Percentiles rank a stretch among this genome's conserved stretches.
These are phyloP conservation scores for Melampsora americana DNA, from an alignment of 1,284 basidiomycete genomes.

Conservation along the genomic window DNA sequence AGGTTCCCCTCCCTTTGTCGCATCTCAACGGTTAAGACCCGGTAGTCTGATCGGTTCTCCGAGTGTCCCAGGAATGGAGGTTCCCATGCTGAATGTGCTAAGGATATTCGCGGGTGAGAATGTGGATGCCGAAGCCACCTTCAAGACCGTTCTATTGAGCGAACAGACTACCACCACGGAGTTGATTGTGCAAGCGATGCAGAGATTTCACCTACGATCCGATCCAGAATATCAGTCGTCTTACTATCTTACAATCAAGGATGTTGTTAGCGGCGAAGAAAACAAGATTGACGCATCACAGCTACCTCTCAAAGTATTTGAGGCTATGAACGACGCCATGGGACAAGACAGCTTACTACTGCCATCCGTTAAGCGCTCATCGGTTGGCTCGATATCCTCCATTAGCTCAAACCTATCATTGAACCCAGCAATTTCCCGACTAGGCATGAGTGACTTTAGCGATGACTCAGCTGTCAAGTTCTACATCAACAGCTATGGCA, in stretches of 20 bases:
- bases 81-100: slow-evolving; percentile 85
- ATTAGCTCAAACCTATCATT: slow-evolving; percentile 77
- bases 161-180: slow-evolving; percentile 76
- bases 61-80: slow-evolving; percentile 54
- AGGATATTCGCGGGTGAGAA: slow-evolving; percentile 88
- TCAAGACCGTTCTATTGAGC: slow-evolving; percentile 94
- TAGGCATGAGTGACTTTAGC: slow-evolving; percentile 93
- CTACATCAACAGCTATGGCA: slow-evolving; percentile 67
- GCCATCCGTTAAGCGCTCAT: slow-evolving; percentile 84
- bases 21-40: slow-evolving; percentile 59
- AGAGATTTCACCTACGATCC: slow-evolving; percentile 75
- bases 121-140: slow-evolving; percentile 85
- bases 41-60: slow-evolving; percentile 58
- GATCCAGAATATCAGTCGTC: slow-evolving; percentile 54
- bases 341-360: slow-evolving; percentile 54
- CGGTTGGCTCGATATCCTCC: slow-evolving; percentile 87
- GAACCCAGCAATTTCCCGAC: slow-evolving; percentile 87
- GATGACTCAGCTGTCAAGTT: slow-evolving; percentile 96
- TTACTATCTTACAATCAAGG: slow-evolving; percentile 88
- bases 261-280: slow-evolving; percentile 75
- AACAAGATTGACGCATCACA: slow-evolving; percentile 68
- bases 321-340: slow-evolving; percentile 66
- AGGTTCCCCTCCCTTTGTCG: slow-evolving; percentile 55
- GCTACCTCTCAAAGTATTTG: slow-evolving; percentile 80
- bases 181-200: slow-evolving; percentile 83